A percentile compares a stretch with the other conserved stretches of the same genome.
These are phyloP conservation scores for Russula sp. DNA, from an alignment of 768 basidiomycete genomes.

Conservation along the genomic window DNA sequence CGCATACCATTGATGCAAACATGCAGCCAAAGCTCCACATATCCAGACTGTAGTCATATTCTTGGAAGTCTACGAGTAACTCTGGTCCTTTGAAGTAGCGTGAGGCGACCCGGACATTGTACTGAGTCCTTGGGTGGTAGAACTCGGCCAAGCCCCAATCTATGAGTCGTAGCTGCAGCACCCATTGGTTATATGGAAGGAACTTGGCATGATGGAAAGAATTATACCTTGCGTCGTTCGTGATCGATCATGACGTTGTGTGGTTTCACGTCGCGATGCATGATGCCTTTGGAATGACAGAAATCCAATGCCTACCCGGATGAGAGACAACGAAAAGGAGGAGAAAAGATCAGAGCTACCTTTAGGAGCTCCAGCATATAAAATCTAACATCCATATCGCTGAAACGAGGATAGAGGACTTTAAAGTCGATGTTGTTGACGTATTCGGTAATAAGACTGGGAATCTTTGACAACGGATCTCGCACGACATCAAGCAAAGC, in stretches of 20 bases:
- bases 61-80: conserved; percentile 93
- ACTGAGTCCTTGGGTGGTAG: conserved; percentile 95
- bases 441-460: conserved; percentile 94
- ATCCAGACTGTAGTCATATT: conserved; percentile 95
- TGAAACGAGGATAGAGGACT: conserved; percentile 89
- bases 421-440: conserved; percentile 99
- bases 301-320: conserved; percentile 77
- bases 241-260: conserved; percentile 99
- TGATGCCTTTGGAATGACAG: conserved; percentile 97
- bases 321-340: not conserved
- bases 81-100: conserved; percentile 99
- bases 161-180: conserved; percentile 76
- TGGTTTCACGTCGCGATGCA: conserved; percentile 98
- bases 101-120: conserved; percentile 96
- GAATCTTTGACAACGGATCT: conserved; percentile 94
- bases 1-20: conserved; percentile 91
- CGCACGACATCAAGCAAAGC: conserved; percentile 92
- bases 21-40: conserved; percentile 99
- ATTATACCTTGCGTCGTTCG: conserved; percentile 80
- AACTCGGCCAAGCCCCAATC: conserved; percentile 99
- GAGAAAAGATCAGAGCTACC: conserved; percentile 33
- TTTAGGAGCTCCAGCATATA: conserved; percentile 97
- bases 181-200: not conserved
- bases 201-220: not conserved
- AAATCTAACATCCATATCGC: conserved; percentile 91